A percentile compares a stretch with the other conserved stretches of the same genome.
phyloP scores from a whole-genome alignment of 805 yeast genomes.

The Suhomyces pyralidae region DNA sequence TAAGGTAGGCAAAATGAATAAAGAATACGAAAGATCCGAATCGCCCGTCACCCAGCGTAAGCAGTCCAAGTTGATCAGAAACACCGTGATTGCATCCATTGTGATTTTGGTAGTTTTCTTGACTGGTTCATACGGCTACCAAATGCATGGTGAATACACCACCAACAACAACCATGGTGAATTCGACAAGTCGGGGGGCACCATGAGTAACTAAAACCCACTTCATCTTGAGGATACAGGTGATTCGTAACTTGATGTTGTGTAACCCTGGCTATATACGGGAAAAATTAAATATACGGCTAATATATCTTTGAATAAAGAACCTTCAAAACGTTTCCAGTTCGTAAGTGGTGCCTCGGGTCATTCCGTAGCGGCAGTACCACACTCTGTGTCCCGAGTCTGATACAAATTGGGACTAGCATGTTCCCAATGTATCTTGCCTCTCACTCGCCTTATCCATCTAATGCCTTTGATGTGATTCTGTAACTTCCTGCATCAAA shows the following conservation, averaged over 20 bases:
- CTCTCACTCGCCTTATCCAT: background rate
- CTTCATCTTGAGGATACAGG: background rate
- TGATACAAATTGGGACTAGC: background rate
- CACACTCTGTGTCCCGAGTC: background rate
- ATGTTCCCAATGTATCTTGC: background rate
- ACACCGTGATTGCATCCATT: conserved; percentile 8
- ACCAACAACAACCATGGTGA: conserved; percentile 1
- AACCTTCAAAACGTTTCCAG: background rate
- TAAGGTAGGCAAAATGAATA: background rate
- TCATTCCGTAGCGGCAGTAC: background rate
- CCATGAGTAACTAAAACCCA: background rate
- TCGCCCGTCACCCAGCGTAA: conserved; percentile 5
- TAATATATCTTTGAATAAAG: background rate
- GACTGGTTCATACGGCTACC: conserved; percentile 13
- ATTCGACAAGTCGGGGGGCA: conserved; percentile 7
- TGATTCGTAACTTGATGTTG: background rate
- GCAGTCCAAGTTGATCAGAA: conserved; percentile 4
- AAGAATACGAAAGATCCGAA: background rate
- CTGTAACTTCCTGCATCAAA: background rate
- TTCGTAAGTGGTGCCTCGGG: background rate
- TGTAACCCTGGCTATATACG: background rate
- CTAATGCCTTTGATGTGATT: background rate
- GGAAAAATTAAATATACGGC: background rate
- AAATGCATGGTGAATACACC: conserved; percentile 7
- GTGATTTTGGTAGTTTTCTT: conserved; percentile 11